Evolutionary conservation across 2,329 filamentous ascomycete genomes (phyloP).

Genomic region (Peltaster fructicola): DNA sequence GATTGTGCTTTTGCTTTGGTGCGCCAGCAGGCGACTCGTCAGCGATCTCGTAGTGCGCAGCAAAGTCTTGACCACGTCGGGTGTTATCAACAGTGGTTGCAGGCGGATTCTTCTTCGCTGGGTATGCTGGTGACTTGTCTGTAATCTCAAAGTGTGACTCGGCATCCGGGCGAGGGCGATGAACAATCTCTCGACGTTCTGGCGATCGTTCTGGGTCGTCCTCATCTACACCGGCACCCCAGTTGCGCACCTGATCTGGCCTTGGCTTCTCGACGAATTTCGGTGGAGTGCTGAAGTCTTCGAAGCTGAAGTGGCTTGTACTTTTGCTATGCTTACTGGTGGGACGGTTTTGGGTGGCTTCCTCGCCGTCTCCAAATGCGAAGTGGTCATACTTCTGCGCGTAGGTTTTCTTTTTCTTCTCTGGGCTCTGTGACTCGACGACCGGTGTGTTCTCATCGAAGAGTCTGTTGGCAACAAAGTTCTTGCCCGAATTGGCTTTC

Average conservation of each 20-base stretch:
- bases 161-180: conserved; percentile 59
- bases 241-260: conserved; percentile 55
- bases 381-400: conserved; percentile 75
- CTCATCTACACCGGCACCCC: conserved; percentile 58
- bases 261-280: conserved; percentile 51
- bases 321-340: conserved; percentile 15
- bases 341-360: conserved; percentile 15
- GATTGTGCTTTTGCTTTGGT: neutral
- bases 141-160: conserved; percentile 70
- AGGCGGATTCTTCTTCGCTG: conserved; percentile 21
- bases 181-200: conserved; percentile 38
- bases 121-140: conserved; percentile 47
- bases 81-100: conserved; percentile 58
- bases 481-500: conserved; percentile 33
- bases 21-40: conserved; percentile 46
- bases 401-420: conserved; percentile 42
- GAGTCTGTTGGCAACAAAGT: conserved; percentile 35
- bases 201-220: conserved; percentile 40
- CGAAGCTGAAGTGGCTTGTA: conserved; percentile 63
- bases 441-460: conserved; percentile 36
- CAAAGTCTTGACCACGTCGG: conserved; percentile 59
- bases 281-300: conserved; percentile 69
- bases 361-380: conserved; percentile 52
- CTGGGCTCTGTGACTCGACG: conserved; percentile 20
- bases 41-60: conserved; percentile 56